These are phyloP conservation scores for Vaccinium darrowii DNA, from an alignment of 148 eudicot species.

Conservation along the genomic window DNA sequence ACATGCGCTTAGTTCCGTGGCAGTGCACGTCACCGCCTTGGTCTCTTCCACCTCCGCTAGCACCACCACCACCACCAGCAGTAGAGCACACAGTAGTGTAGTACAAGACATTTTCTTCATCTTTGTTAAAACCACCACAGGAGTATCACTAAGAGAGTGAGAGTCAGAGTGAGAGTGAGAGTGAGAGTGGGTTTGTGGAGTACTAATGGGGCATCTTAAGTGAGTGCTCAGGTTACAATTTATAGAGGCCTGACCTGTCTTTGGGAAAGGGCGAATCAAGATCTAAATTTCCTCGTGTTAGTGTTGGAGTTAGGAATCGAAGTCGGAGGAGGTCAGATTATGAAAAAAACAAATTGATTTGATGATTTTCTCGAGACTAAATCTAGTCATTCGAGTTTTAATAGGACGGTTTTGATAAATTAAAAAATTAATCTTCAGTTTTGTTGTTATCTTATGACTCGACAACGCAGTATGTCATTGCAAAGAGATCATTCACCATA, in stretches of 20 bases:
- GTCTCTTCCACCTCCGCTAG: neutral
- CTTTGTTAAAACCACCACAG: neutral
- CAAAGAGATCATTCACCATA: too few species aligned
- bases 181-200: neutral
- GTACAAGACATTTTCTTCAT: neutral
- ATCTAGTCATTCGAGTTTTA: too few species aligned
- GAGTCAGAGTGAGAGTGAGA: neutral
- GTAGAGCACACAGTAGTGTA: neutral
- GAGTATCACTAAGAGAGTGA: neutral
- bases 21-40: slow-evolving; percentile 29
- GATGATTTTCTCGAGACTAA: too few species aligned
- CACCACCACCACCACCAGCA: slow-evolving; percentile 14
- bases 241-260: neutral
- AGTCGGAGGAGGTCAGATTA: too few species aligned
- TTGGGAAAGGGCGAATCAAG: too few species aligned
- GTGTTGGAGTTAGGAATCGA: too few species aligned
- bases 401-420: too few species aligned
- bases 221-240: neutral
- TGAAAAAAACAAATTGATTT: too few species aligned
- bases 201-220: neutral
- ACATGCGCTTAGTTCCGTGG: slow-evolving; percentile 28
- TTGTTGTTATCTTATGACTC: too few species aligned
- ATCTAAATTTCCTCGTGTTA: too few species aligned
- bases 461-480: too few species aligned
- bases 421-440: too few species aligned